These are phyloP conservation scores for Eutrema yunnanense DNA, from an alignment of 345 rosid species.

Conservation along the genomic window DNA sequence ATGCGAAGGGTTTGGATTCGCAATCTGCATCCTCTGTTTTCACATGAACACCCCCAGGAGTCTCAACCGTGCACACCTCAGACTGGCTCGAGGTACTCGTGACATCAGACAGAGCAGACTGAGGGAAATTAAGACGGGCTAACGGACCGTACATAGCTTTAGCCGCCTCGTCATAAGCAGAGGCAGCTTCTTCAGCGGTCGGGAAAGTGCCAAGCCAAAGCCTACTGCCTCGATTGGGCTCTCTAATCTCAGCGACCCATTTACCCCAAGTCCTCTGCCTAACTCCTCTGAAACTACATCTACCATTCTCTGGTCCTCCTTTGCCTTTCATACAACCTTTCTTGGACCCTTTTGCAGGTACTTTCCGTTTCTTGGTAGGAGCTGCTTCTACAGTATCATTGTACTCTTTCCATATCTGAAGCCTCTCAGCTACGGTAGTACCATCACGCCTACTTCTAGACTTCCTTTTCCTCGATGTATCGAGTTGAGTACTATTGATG, in stretches of 20 bases:
- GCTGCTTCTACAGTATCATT: slow-evolving; percentile 31
- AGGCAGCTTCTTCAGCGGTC: slow-evolving; percentile 63
- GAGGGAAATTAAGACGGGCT: slow-evolving; percentile 67
- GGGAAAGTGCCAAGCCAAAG: slow-evolving; percentile 92
- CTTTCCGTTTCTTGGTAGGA: slow-evolving; percentile 29
- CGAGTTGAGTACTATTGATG: not conserved
- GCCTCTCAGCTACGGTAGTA: slow-evolving; percentile 41
- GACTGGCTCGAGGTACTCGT: slow-evolving; percentile 34
- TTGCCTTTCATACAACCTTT: slow-evolving; percentile 96
- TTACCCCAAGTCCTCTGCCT: slow-evolving; percentile 92
- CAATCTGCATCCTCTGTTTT: slow-evolving; percentile 29
- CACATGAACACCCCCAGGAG: slow-evolving; percentile 4
- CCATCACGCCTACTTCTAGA: slow-evolving; percentile 41
- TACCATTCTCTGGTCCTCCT: slow-evolving; percentile 74
- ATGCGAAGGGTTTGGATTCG: slow-evolving; percentile 13
- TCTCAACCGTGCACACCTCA: slow-evolving; percentile 41
- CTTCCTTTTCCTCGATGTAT: slow-evolving; percentile 48
- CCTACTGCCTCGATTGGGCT: slow-evolving; percentile 56
- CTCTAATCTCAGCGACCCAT: slow-evolving; percentile 93
- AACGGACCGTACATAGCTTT: slow-evolving; percentile 53
- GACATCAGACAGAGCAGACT: slow-evolving; percentile 19
- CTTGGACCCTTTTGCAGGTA: slow-evolving; percentile 66
- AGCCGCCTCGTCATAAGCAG: slow-evolving; percentile 82
- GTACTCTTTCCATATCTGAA: slow-evolving; percentile 55
- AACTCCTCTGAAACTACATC: slow-evolving; percentile 62